Conservation (phyloP, 2,329 filamentous ascomycete species). For the Diplodia corticola region DNA sequence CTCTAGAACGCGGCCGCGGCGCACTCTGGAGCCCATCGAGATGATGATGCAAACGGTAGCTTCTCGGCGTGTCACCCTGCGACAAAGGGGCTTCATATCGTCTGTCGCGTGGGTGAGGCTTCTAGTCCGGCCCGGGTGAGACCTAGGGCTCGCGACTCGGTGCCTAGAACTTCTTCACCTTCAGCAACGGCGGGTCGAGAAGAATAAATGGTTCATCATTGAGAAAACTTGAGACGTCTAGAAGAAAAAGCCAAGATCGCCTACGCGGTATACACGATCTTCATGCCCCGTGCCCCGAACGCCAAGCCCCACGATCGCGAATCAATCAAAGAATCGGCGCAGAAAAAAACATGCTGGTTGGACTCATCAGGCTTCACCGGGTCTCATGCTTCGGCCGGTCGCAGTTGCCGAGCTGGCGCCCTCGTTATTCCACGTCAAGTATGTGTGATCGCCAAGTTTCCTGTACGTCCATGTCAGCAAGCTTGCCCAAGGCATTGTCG, state of each 20-base stretch:
- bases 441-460: slow-evolving; percentile 97
- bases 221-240: slow-evolving; percentile 21
- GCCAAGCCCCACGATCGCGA: slow-evolving; percentile 16
- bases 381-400: slow-evolving; percentile 43
- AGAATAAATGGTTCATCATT: slow-evolving; percentile 23
- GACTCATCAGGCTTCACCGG: slow-evolving; percentile 36
- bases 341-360: slow-evolving; percentile 25
- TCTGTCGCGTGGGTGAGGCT: neutral
- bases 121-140: slow-evolving; percentile 15
- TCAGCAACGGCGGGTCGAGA: slow-evolving; percentile 15
- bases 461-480: slow-evolving; percentile 48
- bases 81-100: slow-evolving; percentile 20
- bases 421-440: slow-evolving; percentile 91
- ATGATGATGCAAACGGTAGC: slow-evolving; percentile 22
- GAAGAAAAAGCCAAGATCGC: slow-evolving; percentile 10
- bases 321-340: slow-evolving; percentile 25
- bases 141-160: neutral
- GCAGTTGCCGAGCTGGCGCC: slow-evolving; percentile 58
- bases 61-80: slow-evolving; percentile 2
- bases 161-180: slow-evolving; percentile 17
- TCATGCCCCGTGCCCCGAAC: slow-evolving; percentile 7
- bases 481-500: slow-evolving; percentile 8
- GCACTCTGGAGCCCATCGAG: slow-evolving; percentile 22
- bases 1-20: slow-evolving; percentile 23
- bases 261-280: slow-evolving; percentile 17